Evolutionary conservation across 768 basidiomycete genomes (phyloP).

Genomic region (Pleurotus tuber-regium): DNA sequence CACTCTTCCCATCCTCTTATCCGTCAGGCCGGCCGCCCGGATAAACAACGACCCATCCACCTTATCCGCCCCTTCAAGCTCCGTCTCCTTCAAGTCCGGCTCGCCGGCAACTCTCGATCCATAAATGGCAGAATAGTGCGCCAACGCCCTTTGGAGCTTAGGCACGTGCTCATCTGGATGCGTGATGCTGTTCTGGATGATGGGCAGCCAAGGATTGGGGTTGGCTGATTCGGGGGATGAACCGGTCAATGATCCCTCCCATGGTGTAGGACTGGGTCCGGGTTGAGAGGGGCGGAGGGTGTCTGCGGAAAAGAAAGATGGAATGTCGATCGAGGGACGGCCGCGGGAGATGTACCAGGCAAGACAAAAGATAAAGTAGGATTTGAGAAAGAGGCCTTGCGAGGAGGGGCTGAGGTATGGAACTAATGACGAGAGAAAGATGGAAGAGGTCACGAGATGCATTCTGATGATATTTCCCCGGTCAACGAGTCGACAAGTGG

Average conservation of each 20-base stretch:
- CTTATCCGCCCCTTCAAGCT: slow-evolving; percentile 42
- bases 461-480: slow-evolving; percentile 35
- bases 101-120: slow-evolving; percentile 31
- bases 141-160: slow-evolving; percentile 48
- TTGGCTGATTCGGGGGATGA: slow-evolving; percentile 30
- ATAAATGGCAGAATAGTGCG: slow-evolving; percentile 42
- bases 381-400: slow-evolving; percentile 50
- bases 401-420: slow-evolving; percentile 37
- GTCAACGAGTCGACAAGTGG: not conserved
- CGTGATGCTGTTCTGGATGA: slow-evolving; percentile 49
- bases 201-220: slow-evolving; percentile 58
- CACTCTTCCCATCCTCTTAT: slow-evolving; percentile 29
- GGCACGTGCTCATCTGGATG: slow-evolving; percentile 55
- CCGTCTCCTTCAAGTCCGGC: slow-evolving; percentile 22
- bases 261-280: slow-evolving; percentile 20
- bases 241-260: slow-evolving; percentile 19
- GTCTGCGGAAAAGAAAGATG: slow-evolving; percentile 41
- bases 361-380: slow-evolving; percentile 53
- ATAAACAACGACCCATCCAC: slow-evolving; percentile 63
- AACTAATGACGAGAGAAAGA: slow-evolving; percentile 55
- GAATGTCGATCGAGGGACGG: slow-evolving; percentile 46
- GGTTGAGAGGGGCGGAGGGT: slow-evolving; percentile 16
- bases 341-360: slow-evolving; percentile 57
- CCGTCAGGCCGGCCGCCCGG: slow-evolving; percentile 47
- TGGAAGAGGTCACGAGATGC: slow-evolving; percentile 62